Percentiles rank a stretch among this genome's conserved stretches.
Evolutionary conservation across 495 filamentous ascomycete genomes (phyloP).

Genomic region (Xylaria sp.): DNA sequence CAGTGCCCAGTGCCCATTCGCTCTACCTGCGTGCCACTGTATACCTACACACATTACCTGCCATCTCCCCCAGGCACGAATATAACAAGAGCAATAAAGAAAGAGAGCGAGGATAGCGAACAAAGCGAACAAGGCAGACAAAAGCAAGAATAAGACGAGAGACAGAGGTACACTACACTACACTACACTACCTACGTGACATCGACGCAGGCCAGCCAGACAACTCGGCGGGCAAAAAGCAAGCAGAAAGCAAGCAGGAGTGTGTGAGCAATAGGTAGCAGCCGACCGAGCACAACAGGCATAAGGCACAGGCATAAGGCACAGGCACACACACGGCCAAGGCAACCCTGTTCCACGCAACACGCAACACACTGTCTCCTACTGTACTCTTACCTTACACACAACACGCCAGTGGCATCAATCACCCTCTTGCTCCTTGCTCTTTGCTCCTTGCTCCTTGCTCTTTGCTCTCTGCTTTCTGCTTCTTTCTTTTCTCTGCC

Average conservation of each 20-base stretch:
- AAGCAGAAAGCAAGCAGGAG: constrained; percentile 1
- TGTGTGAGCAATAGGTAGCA: constrained; percentile 5
- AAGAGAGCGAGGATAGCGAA: too few species aligned
- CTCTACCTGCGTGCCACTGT: not conserved
- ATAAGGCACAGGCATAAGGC: too few species aligned
- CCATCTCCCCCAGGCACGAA: not conserved
- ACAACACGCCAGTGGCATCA: not conserved
- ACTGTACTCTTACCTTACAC: too few species aligned
- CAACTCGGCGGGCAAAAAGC: not conserved
- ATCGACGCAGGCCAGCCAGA: too few species aligned
- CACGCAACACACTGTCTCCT: not conserved
- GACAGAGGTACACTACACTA: not conserved
- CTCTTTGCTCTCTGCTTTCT: not conserved
- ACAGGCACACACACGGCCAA: not conserved
- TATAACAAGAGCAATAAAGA: not conserved
- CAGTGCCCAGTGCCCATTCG: too few species aligned
- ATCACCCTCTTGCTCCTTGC: not conserved
- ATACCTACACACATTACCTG: not conserved
- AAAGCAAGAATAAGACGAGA: not conserved
- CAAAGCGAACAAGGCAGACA: not conserved
- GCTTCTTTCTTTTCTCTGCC: not conserved
- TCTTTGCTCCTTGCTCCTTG: not conserved
- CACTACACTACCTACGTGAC: too few species aligned
- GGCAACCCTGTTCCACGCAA: constrained; percentile 3
- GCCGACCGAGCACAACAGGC: not conserved